Evolutionary conservation across 495 filamentous ascomycete genomes (phyloP).

Genomic region (Neurospora hispaniola): DNA sequence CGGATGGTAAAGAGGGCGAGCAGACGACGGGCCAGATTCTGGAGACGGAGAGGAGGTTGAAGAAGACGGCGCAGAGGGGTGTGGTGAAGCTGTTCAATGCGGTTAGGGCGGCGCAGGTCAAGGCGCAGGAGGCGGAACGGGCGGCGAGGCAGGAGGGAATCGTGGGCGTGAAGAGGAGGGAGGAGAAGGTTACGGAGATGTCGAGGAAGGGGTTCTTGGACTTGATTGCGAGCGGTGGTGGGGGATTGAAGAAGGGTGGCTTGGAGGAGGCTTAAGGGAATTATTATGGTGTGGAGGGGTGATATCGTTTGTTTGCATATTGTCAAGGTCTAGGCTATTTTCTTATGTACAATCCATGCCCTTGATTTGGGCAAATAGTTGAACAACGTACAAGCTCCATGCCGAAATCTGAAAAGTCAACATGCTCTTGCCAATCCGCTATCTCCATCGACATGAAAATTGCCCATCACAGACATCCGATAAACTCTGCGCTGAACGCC

Average conservation of each 20-base stretch:
- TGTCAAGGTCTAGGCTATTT: not conserved
- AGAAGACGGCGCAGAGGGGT: slow-evolving; percentile 81
- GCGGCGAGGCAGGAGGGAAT: slow-evolving; percentile 60
- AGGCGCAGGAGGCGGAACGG: slow-evolving; percentile 62
- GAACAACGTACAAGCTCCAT: not conserved
- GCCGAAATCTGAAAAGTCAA: not conserved
- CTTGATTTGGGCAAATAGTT: not conserved
- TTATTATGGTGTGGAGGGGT: not conserved
- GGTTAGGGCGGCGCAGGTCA: slow-evolving; percentile 81
- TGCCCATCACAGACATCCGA: too few species aligned
- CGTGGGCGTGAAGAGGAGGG: slow-evolving; percentile 57
- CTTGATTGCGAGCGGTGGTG: slow-evolving; percentile 60
- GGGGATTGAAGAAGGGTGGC: slow-evolving; percentile 38
- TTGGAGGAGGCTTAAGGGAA: slow-evolving; percentile 38
- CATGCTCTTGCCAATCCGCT: not conserved
- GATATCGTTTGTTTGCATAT: not conserved
- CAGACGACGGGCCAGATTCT: slow-evolving; percentile 46
- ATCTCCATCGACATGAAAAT: not conserved
- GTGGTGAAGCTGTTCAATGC: slow-evolving; percentile 95
- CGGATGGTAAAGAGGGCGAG: slow-evolving; percentile 19
- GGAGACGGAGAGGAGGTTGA: slow-evolving; percentile 69
- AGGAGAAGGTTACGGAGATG: slow-evolving; percentile 87
- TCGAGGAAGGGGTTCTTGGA: slow-evolving; percentile 93
- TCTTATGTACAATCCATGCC: not conserved
- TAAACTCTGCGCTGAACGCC: not conserved